Conservation (phyloP, 2,329 filamentous ascomycete genomes). For the Colletotrichum costaricense region DNA sequence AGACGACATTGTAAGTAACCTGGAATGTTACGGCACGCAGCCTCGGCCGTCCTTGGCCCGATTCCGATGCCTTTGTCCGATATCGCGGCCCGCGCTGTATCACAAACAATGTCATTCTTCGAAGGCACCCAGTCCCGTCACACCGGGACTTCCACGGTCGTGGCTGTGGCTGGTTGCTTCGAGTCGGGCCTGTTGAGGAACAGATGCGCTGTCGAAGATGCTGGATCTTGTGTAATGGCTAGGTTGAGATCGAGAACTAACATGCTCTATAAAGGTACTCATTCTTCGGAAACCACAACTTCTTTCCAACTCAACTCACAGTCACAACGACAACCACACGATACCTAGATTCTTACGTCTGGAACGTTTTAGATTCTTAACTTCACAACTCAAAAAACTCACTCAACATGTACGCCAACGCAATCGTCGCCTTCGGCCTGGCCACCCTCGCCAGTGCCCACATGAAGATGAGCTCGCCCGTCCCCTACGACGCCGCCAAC, state of each 20-base stretch:
- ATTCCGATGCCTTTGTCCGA: slow-evolving; percentile 28
- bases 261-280: slow-evolving; percentile 24
- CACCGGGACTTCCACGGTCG: slow-evolving; percentile 11
- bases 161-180: slow-evolving; percentile 29
- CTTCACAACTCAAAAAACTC: slow-evolving; percentile 40
- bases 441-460: slow-evolving; percentile 75
- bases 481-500: slow-evolving; percentile 63
- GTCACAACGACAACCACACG: slow-evolving; percentile 33
- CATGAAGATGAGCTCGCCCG: slow-evolving; percentile 77
- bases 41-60: neutral
- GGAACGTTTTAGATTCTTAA: slow-evolving; percentile 50
- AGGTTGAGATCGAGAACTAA: slow-evolving; percentile 19
- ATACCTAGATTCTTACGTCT: slow-evolving; percentile 46
- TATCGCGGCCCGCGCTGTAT: slow-evolving; percentile 22
- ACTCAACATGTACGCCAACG: slow-evolving; percentile 65
- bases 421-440: slow-evolving; percentile 65
- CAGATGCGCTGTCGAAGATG: slow-evolving; percentile 30
- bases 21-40: slow-evolving; percentile 8
- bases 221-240: slow-evolving; percentile 2
- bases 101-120: slow-evolving; percentile 33
- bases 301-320: slow-evolving; percentile 3
- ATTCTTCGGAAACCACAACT: slow-evolving; percentile 9
- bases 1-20: slow-evolving; percentile 34
- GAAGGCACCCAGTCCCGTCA: slow-evolving; percentile 1
- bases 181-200: slow-evolving; percentile 32